A percentile compares a stretch with the other conserved stretches of the same genome.
phyloP scores from a whole-genome alignment of 2,329 filamentous ascomycete genomes.

The Dryadomyces sulphureus region DNA sequence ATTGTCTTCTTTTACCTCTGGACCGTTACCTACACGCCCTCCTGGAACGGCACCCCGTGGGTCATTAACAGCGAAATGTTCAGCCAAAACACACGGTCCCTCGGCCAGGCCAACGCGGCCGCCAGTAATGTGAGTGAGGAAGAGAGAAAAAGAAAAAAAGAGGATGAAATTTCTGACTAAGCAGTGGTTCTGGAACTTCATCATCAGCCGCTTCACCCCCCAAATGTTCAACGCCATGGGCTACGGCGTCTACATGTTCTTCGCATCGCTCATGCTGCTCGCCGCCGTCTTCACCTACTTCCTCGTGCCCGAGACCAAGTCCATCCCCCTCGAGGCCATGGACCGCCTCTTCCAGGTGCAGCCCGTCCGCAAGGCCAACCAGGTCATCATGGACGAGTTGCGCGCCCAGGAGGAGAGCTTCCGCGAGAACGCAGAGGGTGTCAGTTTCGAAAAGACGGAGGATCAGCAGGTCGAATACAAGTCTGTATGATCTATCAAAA shows the following conservation, averaged over 20 bases:
- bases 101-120: constrained; percentile 58
- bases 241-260: constrained; percentile 58
- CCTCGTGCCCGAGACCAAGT: constrained; percentile 51
- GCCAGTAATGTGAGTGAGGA: constrained; percentile 36
- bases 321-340: constrained; percentile 49
- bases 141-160: not conserved
- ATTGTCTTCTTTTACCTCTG: constrained; percentile 63
- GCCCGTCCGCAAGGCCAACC: constrained; percentile 29
- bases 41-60: constrained; percentile 64
- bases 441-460: constrained; percentile 1
- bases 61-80: constrained; percentile 67
- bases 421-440: not conserved
- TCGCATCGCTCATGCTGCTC: constrained; percentile 45
- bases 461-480: not conserved
- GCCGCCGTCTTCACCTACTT: constrained; percentile 46
- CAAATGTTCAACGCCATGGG: constrained; percentile 45
- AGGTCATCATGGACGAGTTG: constrained; percentile 28
- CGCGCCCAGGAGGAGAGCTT: not conserved
- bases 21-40: constrained; percentile 57
- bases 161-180: not conserved
- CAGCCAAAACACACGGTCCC: constrained; percentile 49
- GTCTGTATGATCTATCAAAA: not conserved
- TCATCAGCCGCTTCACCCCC: constrained; percentile 52
- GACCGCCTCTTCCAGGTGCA: constrained; percentile 42
- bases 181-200: constrained; percentile 55